Evolutionary conservation across 495 filamentous ascomycete genomes (phyloP), one percentile per base, ranked within the genome.

Genomic region (Penicillium cosmopolitanum): DNA sequence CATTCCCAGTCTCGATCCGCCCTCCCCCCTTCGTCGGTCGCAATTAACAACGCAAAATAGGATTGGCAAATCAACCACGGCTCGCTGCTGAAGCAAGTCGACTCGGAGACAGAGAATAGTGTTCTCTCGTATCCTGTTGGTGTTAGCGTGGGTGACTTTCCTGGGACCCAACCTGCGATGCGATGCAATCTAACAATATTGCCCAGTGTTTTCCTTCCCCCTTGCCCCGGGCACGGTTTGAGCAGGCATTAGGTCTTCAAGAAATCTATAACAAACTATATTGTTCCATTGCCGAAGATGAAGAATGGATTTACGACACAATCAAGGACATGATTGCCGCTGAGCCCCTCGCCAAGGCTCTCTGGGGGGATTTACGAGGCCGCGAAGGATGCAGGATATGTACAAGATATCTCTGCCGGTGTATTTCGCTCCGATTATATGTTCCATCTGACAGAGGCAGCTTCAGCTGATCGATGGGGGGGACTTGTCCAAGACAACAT

Each of bases 351-450:
- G 90, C 91, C 56, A 81, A 79, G 11, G 82, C 85, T n/a, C 74
- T 96, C 36, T 94, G 91, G 90, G 76, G 76, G 87, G 40, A 82
- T 93, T 5, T 86, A 96, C 66, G 62, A 87, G 18, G 78, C 82
- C 23, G 90, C 91, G 40, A 90, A 91, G 68, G 69, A 82, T 52
- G 85, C 89, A 61, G 89, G 58, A 10, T 58, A 56, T n/a, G 51
- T 55, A 11, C 90, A 96, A 77, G 69, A 80, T 23, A 74, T 87
- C 4, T 81, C 84, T n/a, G 81, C 91, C 0, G 92, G 91, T 0
- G 81, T 96, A 35, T 96, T 95, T 73, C 86, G 92, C 38, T 96
- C 92, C 3, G 92, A 96, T 66, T 96, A 96, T 73, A 94, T 96
- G 90, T 84, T 96, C 43, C 90, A 96, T 67, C 55, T 19, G 2